A percentile compares a stretch with the other conserved stretches of the same genome.
Conservation (phyloP, 306 rosid species). For the Begonia peltatifolia region DNA sequence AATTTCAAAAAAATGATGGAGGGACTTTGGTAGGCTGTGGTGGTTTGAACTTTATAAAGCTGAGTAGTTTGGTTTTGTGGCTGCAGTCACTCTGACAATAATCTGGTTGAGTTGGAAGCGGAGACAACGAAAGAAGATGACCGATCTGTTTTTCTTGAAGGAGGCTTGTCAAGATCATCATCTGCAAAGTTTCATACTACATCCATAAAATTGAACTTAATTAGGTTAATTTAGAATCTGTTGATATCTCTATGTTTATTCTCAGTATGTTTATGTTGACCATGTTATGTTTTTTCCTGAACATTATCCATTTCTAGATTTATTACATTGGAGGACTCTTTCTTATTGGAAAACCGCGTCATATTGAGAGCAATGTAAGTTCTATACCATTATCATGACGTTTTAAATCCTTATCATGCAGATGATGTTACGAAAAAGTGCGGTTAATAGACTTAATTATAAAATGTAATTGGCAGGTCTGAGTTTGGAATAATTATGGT, state of each 20-base stretch:
- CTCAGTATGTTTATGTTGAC: conserved; percentile 11
- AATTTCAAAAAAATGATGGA: no score
- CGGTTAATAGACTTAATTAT: no score
- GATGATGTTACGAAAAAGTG: no score
- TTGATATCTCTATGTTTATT: conserved; percentile 6
- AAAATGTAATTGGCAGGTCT: conserved; percentile 30
- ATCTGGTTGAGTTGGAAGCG: conserved; percentile 70
- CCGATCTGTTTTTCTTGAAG: conserved; percentile 68
- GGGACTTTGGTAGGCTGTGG: no score
- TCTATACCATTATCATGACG: conserved; percentile 12
- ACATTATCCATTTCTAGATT: conserved; percentile 41
- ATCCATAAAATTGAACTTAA: conserved; percentile 59
- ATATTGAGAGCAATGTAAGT: conserved; percentile 91
- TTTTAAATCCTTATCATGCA: background rate
- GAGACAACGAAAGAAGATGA: conserved; percentile 76
- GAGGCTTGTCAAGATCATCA: conserved; percentile 66
- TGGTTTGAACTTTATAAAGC: no score
- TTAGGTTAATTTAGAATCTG: conserved; percentile 33
- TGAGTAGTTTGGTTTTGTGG: background rate
- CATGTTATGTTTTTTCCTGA: conserved; percentile 16
- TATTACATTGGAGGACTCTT: conserved; percentile 77
- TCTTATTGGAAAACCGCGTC: conserved; percentile 74
- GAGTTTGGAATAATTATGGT: conserved; percentile 69
- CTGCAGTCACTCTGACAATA: conserved; percentile 75
- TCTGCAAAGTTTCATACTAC: conserved; percentile 50